phyloP scores from a whole-genome alignment of 2,329 filamentous ascomycete genomes.

The Cladosporium phlei region DNA sequence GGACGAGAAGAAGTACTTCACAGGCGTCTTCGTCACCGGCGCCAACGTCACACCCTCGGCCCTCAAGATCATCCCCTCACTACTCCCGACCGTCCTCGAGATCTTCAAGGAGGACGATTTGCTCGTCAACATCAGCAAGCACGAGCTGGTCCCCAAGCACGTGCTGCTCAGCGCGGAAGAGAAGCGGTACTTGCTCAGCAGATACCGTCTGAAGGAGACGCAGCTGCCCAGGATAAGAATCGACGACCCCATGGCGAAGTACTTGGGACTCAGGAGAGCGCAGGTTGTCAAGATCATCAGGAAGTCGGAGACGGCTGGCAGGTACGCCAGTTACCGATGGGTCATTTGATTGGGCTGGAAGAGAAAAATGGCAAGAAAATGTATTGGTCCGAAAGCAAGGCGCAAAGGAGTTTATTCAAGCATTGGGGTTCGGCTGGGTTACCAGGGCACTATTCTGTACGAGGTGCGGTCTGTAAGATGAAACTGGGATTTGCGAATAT shows the following conservation, averaged over 20 bases:
- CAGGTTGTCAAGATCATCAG: constrained; percentile 98
- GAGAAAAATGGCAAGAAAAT: background rate
- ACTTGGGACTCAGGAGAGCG: constrained; percentile 81
- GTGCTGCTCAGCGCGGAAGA: constrained; percentile 85
- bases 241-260: constrained; percentile 87
- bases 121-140: constrained; percentile 95
- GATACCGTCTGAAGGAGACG: constrained; percentile 95
- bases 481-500: background rate
- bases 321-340: constrained; percentile 92
- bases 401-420: constrained; percentile 12
- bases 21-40: constrained; percentile 83
- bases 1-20: constrained; percentile 73
- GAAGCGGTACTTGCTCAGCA: constrained; percentile 76
- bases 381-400: constrained; percentile 15
- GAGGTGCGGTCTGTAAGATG: constrained; percentile 11
- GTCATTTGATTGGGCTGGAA: constrained; percentile 36
- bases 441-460: background rate
- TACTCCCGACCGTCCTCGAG: constrained; percentile 78
- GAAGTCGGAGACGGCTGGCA: constrained; percentile 87
- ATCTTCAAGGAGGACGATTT: constrained; percentile 94
- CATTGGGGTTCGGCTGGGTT: constrained; percentile 4
- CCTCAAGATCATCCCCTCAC: constrained; percentile 75
- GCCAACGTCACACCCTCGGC: constrained; percentile 79
- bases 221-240: constrained; percentile 89
- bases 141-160: constrained; percentile 93